Percentiles rank a stretch among this genome's conserved stretches.
Evolutionary conservation across 768 basidiomycete species (phyloP).

Genomic region (Rickenella mellea): DNA sequence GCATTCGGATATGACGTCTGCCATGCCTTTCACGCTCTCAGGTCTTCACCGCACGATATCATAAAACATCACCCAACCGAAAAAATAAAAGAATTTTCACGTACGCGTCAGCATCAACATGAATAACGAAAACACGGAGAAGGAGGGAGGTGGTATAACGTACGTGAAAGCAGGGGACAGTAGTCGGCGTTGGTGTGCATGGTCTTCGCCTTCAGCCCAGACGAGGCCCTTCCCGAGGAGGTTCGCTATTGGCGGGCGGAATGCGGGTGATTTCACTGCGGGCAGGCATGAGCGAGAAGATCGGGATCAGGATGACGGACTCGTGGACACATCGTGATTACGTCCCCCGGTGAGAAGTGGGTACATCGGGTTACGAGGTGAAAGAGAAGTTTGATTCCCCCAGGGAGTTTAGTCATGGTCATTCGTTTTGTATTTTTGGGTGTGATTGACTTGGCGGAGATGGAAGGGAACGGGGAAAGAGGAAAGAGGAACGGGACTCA

Average conservation of each 20-base stretch:
- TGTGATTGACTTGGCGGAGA: too few species aligned
- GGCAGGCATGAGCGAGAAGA: background rate
- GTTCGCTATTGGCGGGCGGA: slow-evolving; percentile 16
- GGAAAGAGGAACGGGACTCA: slow-evolving; percentile 7
- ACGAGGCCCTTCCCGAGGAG: slow-evolving; percentile 20
- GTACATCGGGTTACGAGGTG: too few species aligned
- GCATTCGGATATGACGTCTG: slow-evolving; percentile 23
- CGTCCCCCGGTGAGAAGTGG: too few species aligned
- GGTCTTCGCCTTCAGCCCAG: slow-evolving; percentile 22
- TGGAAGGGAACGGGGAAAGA: too few species aligned
- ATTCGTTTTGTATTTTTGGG: too few species aligned
- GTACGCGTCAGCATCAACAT: background rate
- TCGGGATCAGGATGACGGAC: too few species aligned
- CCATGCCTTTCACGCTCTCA: slow-evolving; percentile 25
- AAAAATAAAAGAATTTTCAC: background rate
- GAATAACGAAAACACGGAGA: background rate
- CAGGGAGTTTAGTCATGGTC: background rate
- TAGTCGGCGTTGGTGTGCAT: slow-evolving; percentile 21
- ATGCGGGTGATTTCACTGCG: slow-evolving; percentile 18
- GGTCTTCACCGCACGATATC: slow-evolving; percentile 11
- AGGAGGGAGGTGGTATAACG: too few species aligned
- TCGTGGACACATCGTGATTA: too few species aligned
- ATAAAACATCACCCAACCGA: background rate
- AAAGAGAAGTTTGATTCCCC: background rate
- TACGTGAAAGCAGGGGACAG: slow-evolving; percentile 27